phyloP scores from a whole-genome alignment of 23 red algal genomes.

The Gracilariopsis chorda region DNA sequence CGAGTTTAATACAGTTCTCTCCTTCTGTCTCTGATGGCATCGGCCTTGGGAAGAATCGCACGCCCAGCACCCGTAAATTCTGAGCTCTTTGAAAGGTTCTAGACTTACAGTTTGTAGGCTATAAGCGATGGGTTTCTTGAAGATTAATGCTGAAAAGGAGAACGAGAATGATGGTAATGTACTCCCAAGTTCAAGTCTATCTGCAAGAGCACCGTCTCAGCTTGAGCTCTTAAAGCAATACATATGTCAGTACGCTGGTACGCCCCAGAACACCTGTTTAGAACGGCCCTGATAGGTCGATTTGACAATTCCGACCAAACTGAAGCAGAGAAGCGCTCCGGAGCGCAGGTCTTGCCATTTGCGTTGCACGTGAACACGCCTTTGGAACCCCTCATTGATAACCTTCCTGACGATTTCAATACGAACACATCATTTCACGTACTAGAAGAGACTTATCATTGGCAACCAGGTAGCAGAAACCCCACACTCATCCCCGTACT shows the following conservation, averaged over 20 bases:
- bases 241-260: too few relatives aligned
- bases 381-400: not conserved
- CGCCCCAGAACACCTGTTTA: too few relatives aligned
- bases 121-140: too few relatives aligned
- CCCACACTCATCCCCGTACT: not conserved
- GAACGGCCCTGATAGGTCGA: not conserved
- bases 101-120: too few relatives aligned
- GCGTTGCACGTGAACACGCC: not conserved
- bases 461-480: not conserved
- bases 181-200: too few relatives aligned
- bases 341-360: not conserved
- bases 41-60: too few relatives aligned
- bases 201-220: not conserved
- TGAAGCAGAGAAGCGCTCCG: not conserved
- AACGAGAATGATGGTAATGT: too few relatives aligned
- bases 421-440: not conserved
- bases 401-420: not conserved
- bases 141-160: too few relatives aligned
- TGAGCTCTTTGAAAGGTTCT: too few relatives aligned
- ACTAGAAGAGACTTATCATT: not conserved
- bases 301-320: not conserved
- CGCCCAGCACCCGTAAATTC: too few relatives aligned
- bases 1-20: too few relatives aligned
- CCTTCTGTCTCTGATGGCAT: too few relatives aligned
- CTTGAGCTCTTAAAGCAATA: not conserved